Evolutionary conservation across 1,139 yeast genomes (phyloP).

Genomic region (Blastobotrys apis): DNA sequence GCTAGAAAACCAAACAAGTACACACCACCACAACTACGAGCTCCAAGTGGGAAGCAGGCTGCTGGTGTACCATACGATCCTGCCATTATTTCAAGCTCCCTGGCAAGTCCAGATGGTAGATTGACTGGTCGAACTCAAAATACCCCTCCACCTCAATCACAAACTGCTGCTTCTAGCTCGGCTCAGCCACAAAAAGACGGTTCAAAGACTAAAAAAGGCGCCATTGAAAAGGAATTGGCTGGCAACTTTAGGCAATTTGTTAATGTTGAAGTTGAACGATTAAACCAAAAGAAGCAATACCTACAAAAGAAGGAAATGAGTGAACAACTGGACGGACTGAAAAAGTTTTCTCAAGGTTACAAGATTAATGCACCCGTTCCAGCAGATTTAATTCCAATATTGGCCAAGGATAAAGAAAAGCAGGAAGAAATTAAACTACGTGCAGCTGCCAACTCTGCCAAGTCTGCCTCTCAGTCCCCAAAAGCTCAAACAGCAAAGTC

Average conservation of each 20-base stretch:
- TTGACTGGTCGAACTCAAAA: constrained; percentile 6
- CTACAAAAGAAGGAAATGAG: constrained; percentile 43
- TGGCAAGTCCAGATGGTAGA: constrained; percentile 20
- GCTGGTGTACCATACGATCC: constrained; percentile 49
- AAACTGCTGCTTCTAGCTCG: constrained; percentile 1
- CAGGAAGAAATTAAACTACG: constrained; percentile 53
- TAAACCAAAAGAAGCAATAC: constrained; percentile 31
- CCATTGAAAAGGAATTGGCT: constrained; percentile 33
- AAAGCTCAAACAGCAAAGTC: constrained; percentile 11
- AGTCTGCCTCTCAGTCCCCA: constrained; percentile 3
- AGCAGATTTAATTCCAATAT: constrained; percentile 67
- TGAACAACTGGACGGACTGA: constrained; percentile 58
- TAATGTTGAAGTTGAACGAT: constrained; percentile 31
- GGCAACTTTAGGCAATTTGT: constrained; percentile 38
- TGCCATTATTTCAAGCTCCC: constrained; percentile 55
- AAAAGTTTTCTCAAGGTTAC: constrained; percentile 77
- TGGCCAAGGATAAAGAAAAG: constrained; percentile 61
- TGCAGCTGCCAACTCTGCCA: constrained; percentile 25
- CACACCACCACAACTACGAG: constrained; percentile 61
- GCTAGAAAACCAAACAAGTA: constrained; percentile 38
- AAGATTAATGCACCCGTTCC: constrained; percentile 58
- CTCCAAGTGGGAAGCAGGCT: constrained; percentile 19
- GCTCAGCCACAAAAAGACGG: not conserved
- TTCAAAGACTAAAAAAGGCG: constrained; percentile 15
- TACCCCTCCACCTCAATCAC: not conserved